Evolutionary conservation across 768 basidiomycete genomes (phyloP), one percentile per base, ranked within the genome.

Genomic region (Pleurotus platypus): DNA sequence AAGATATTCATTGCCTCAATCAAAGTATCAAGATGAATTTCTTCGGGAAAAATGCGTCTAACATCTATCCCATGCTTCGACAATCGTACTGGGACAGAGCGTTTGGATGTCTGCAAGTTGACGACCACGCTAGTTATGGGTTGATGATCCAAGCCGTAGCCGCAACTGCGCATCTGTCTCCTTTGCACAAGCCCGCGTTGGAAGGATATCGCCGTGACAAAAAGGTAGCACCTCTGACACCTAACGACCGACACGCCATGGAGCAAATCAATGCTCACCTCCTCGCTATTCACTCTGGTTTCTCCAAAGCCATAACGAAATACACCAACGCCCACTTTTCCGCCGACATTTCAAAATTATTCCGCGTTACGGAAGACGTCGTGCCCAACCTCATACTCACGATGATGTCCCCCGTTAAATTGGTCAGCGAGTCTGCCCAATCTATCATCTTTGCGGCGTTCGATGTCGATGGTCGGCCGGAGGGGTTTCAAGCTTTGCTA

Each of bases 381-480:
- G 78, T 82, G 62, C 73, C 85, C 46, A 70, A 88, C 45, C 81
- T 87, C 58, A 68, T 78, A 37, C 78, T 96, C 37, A 54, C 39
- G 39, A 82, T 96, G 67, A 73, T 98, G 30, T 98, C 94, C 16
- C 94, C 96, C 0, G 77, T 87, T 27, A 85, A 86, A 16, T 80
- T 84, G 12, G 72, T 95, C 13, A 90, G 90, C 62, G 74, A 78
- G 45, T 85, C 89, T 9, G 90, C 87, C 1, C 90, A 94, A 67
- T 81, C 82, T 16, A 68, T 98, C n/a, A 80, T 92, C 24, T 89
- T 89, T 9, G 82, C 92, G 55, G 89, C 93, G 0, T 95, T 90
- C 63, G 90, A 96, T 62, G 90, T 86, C n/a, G 92, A 95, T 64
- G 86, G 83, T 24, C 89, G 97, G 45, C 78, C 83, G 39, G 95